These are phyloP conservation scores for Carex arenaria DNA, from an alignment of 202 grass and related monocot genomes.

Conservation along the genomic window DNA sequence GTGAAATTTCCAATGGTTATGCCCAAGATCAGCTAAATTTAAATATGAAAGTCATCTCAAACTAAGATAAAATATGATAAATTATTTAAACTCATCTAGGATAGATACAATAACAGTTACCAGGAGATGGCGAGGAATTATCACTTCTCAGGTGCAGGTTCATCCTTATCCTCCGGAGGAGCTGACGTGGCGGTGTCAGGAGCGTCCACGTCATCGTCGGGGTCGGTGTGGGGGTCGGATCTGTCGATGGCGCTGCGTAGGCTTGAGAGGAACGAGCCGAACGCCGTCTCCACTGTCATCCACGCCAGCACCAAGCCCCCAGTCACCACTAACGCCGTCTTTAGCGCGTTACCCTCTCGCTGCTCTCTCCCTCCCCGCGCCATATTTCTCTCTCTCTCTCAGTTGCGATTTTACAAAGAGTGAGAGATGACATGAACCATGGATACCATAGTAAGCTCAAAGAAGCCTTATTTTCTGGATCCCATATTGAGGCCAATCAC, in stretches of 20 bases:
- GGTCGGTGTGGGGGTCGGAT: constrained; percentile 47
- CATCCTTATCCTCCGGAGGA: constrained; percentile 4
- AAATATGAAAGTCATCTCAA: not conserved
- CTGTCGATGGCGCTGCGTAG: constrained; percentile 51
- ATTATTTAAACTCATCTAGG: not conserved
- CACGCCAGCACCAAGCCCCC: constrained; percentile 67
- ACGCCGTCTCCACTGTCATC: constrained; percentile 70
- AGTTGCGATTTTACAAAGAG: not conserved
- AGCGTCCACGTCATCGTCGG: constrained; percentile 32
- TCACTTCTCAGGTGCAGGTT: not conserved
- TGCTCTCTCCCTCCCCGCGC: constrained; percentile 39
- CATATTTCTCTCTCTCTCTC: constrained; percentile 12
- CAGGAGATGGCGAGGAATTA: not conserved
- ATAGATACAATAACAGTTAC: not conserved
- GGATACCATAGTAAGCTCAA: no score
- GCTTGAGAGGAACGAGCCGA: constrained; percentile 67
- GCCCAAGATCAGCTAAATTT: not conserved
- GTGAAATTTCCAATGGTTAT: not conserved
- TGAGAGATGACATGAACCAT: no score
- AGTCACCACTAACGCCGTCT: constrained; percentile 61
- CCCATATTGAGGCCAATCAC: not conserved
- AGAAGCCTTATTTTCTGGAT: no score
- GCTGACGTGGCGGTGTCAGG: constrained; percentile 15
- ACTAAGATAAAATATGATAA: not conserved
- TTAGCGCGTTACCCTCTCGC: constrained; percentile 50